Conservation (phyloP, 139 green algal species). For the Micractinium conductrix region DNA sequence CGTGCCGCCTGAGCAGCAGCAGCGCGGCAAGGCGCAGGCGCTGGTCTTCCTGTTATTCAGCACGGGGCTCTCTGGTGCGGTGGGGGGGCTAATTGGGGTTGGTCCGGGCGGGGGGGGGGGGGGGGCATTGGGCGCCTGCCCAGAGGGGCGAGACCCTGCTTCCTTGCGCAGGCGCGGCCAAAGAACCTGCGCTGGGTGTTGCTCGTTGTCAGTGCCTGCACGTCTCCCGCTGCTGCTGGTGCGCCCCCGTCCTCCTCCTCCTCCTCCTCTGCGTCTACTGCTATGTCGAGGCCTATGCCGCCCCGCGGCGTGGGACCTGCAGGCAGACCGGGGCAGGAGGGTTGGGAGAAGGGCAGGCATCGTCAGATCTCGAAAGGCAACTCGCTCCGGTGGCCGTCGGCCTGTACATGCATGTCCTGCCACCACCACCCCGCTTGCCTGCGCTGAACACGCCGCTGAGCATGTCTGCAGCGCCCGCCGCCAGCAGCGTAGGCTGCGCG, state of each 20-base stretch:
- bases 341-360: too few relatives aligned
- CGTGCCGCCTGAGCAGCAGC: neutral
- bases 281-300: neutral
- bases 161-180: too few relatives aligned
- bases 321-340: neutral
- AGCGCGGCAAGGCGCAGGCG: slow-evolving; percentile 40
- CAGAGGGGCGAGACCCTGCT: too few relatives aligned
- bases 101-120: too few relatives aligned
- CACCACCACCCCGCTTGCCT: neutral
- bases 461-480: neutral
- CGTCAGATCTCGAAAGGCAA: too few relatives aligned
- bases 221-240: neutral
- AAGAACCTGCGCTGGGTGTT: too few relatives aligned
- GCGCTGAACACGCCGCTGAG: neutral
- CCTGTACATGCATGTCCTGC: neutral
- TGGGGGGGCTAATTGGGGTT: too few relatives aligned
- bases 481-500: too few relatives aligned
- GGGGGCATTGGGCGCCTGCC: too few relatives aligned
- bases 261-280: neutral
- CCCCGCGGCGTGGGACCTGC: neutral
- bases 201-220: too few relatives aligned
- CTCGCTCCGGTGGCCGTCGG: too few relatives aligned
- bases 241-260: neutral
- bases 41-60: slow-evolving; percentile 55
- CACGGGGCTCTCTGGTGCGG: slow-evolving; percentile 8